These are phyloP conservation scores for Collybia sp. DNA, from an alignment of 768 basidiomycete genomes.

Conservation along the genomic window DNA sequence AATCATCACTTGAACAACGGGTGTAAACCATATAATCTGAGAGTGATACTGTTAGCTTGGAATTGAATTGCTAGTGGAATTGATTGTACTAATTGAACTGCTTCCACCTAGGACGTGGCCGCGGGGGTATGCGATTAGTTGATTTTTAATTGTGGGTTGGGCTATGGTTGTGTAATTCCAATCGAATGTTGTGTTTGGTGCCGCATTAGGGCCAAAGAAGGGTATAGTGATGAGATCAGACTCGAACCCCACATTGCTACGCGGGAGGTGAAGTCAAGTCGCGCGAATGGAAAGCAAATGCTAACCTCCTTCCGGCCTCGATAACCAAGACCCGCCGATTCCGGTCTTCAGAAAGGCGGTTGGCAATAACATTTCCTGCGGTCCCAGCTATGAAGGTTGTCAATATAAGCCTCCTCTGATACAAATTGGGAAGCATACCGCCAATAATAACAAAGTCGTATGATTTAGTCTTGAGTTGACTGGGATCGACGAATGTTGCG, in stretches of 20 bases:
- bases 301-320: too few relatives aligned
- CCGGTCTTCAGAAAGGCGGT: too few relatives aligned
- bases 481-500: not conserved
- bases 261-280: too few relatives aligned
- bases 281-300: too few relatives aligned
- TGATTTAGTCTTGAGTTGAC: not conserved
- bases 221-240: not conserved
- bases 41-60: not conserved
- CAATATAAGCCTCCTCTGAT: too few relatives aligned
- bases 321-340: too few relatives aligned
- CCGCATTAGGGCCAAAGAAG: conserved; percentile 5
- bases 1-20: not conserved
- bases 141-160: conserved; percentile 9
- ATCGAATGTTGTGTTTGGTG: not conserved
- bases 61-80: not conserved
- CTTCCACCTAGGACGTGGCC: not conserved
- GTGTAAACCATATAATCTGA: not conserved
- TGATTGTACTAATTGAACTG: not conserved
- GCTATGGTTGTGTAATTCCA: not conserved
- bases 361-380: too few relatives aligned
- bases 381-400: too few relatives aligned
- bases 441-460: not conserved
- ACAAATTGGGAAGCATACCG: not conserved
- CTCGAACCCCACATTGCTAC: too few relatives aligned
- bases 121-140: conserved; percentile 3